Percentiles rank a stretch among this genome's conserved stretches.
Conservation (phyloP, 371 early-diverging fungal genomes). For the Lichtheimia ornata region DNA sequence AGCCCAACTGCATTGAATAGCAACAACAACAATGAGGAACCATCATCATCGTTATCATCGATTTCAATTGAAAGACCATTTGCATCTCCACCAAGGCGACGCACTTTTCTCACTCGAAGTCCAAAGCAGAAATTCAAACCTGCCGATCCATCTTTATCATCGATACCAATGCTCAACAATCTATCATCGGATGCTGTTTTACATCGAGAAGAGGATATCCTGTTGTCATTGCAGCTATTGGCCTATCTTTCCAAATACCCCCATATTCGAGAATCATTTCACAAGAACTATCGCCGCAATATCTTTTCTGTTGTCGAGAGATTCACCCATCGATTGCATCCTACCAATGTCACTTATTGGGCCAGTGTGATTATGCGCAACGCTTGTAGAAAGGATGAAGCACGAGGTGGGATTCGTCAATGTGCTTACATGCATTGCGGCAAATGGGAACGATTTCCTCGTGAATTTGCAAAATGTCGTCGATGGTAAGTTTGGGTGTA, state of each 20-base stretch:
- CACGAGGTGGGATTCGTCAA: constrained; percentile 67
- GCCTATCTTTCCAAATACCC: constrained; percentile 86
- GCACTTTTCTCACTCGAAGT: constrained; percentile 25
- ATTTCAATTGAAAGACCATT: background rate
- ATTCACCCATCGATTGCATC: constrained; percentile 66
- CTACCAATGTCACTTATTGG: constrained; percentile 72
- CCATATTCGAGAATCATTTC: constrained; percentile 64
- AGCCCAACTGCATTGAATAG: background rate
- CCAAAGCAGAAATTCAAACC: constrained; percentile 18
- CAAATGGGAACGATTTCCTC: constrained; percentile 69
- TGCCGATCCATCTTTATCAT: constrained; percentile 14
- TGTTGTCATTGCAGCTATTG: constrained; percentile 78
- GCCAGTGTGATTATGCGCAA: constrained; percentile 81
- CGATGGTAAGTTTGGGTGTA: constrained; percentile 46
- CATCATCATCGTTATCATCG: constrained; percentile 4
- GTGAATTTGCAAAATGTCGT: constrained; percentile 80
- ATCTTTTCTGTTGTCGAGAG: constrained; percentile 75
- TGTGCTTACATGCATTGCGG: constrained; percentile 76
- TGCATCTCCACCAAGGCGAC: constrained; percentile 20
- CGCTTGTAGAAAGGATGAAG: constrained; percentile 75
- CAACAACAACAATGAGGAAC: background rate
- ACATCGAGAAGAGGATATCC: constrained; percentile 78
- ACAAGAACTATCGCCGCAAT: constrained; percentile 55
- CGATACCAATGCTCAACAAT: constrained; percentile 22
- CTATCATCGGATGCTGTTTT: constrained; percentile 53